phyloP scores from a whole-genome alignment of 306 rosid species.

The Herpetospermum pedunculosum region DNA sequence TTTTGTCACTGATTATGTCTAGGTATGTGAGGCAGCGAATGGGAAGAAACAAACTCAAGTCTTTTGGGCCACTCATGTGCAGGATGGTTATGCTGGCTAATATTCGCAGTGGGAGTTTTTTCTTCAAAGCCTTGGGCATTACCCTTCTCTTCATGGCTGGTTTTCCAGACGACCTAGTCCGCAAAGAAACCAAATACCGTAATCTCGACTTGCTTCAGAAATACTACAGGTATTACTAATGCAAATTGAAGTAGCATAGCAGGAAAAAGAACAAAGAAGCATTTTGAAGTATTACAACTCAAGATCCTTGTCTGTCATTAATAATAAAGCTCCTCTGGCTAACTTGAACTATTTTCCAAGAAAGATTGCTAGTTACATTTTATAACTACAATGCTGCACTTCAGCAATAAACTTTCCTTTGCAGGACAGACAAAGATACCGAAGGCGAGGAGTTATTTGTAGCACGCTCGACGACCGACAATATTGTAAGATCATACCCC shows the following conservation, averaged over 20 bases:
- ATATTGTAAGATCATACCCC: conserved; percentile 28
- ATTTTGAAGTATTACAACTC: not conserved
- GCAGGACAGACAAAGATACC: conserved; percentile 70
- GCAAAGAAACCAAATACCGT: conserved; percentile 70
- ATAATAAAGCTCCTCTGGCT: not conserved
- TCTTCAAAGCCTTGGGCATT: conserved; percentile 85
- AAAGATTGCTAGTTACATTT: not conserved
- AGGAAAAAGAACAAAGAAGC: not conserved
- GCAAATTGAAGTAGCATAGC: not conserved
- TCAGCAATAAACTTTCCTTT: conserved; percentile 2
- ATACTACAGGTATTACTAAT: conserved; percentile 53
- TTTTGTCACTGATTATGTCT: not conserved
- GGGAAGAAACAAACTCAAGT: conserved; percentile 93
- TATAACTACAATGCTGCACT: conserved; percentile 4
- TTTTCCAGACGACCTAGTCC: conserved; percentile 68
- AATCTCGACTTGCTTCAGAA: conserved; percentile 78
- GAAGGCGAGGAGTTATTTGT: conserved; percentile 59
- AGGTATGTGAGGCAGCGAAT: conserved; percentile 57
- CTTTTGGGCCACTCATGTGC: conserved; percentile 47
- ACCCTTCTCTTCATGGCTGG: conserved; percentile 91
- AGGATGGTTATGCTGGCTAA: conserved; percentile 49
- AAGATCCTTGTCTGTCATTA: not conserved
- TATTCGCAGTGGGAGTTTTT: conserved; percentile 78
- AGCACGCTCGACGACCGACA: conserved; percentile 15
- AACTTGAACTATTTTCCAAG: not conserved